These are phyloP conservation scores for Soucietia sequanensis DNA, from an alignment of 805 yeast species.

Conservation along the genomic window DNA sequence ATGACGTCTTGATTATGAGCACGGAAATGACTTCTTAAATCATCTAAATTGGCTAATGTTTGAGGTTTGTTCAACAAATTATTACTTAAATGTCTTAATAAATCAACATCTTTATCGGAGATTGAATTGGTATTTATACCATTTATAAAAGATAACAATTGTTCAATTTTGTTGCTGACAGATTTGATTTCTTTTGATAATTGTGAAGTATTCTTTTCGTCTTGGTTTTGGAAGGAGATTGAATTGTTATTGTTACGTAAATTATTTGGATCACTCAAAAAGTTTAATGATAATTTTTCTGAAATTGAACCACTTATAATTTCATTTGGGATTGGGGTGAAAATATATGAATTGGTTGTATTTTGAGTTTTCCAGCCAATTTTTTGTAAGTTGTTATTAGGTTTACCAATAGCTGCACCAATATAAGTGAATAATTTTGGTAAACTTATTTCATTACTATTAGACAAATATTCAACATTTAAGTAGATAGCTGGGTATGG, in stretches of 20 bases:
- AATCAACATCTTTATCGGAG: constrained; percentile 50
- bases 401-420: constrained; percentile 68
- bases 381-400: constrained; percentile 10
- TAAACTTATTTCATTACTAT: constrained; percentile 43
- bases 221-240: constrained; percentile 25
- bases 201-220: constrained; percentile 44
- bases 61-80: constrained; percentile 52
- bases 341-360: constrained; percentile 50
- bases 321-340: constrained; percentile 72
- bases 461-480: constrained; percentile 61
- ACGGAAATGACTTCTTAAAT: constrained; percentile 60
- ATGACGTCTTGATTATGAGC: constrained; percentile 76
- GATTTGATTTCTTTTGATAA: constrained; percentile 46
- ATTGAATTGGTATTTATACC: constrained; percentile 25
- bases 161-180: constrained; percentile 47
- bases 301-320: constrained; percentile 48
- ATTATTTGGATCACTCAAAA: constrained; percentile 35
- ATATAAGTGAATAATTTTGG: constrained; percentile 69
- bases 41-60: constrained; percentile 48
- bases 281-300: constrained; percentile 59
- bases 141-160: constrained; percentile 48
- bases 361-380: constrained; percentile 41
- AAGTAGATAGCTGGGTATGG: constrained; percentile 80
- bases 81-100: constrained; percentile 66
- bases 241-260: constrained; percentile 20